phyloP scores from a whole-genome alignment of 2,329 filamentous ascomycete species.

The Sporothrix dimorphospora region DNA sequence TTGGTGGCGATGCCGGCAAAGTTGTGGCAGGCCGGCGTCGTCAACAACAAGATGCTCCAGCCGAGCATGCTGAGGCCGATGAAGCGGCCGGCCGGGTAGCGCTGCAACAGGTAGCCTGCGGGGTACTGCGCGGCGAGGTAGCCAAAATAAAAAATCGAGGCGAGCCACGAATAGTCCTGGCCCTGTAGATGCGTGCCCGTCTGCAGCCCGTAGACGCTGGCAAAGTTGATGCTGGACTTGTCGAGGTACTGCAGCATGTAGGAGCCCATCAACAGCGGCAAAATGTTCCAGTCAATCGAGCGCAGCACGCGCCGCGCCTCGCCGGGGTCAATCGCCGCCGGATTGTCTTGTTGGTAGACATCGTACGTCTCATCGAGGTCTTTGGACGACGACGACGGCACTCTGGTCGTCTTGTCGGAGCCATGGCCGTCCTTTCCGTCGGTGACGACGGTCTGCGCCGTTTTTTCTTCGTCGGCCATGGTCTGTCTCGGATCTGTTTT shows the following conservation, averaged over 20 bases:
- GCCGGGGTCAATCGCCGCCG: not conserved
- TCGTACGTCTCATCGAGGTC: conserved; percentile 16
- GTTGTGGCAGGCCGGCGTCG: conserved; percentile 57
- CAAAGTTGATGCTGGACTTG: conserved; percentile 44
- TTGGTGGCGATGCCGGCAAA: conserved; percentile 60
- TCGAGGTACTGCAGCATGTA: conserved; percentile 67
- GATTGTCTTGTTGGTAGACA: not conserved
- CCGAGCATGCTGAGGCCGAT: conserved; percentile 55
- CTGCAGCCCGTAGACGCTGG: conserved; percentile 32
- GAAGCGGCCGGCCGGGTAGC: conserved; percentile 43
- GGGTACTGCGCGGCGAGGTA: conserved; percentile 38
- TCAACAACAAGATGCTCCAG: conserved; percentile 52
- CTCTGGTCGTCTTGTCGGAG: not conserved
- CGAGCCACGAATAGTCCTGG: conserved; percentile 42
- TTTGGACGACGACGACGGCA: not conserved
- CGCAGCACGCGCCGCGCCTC: conserved; percentile 48
- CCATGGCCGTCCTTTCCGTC: not conserved
- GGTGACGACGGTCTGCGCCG: not conserved
- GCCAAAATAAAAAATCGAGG: conserved; percentile 29
- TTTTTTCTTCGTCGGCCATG: not conserved
- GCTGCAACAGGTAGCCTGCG: conserved; percentile 40
- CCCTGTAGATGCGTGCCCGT: conserved; percentile 36
- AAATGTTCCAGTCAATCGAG: conserved; percentile 60
- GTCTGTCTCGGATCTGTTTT: not conserved
- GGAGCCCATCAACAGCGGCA: conserved; percentile 60